Base-by-base conservation (phyloP, 192 early-diverging fungal genomes). In the Spinellus fusiger region DNA sequence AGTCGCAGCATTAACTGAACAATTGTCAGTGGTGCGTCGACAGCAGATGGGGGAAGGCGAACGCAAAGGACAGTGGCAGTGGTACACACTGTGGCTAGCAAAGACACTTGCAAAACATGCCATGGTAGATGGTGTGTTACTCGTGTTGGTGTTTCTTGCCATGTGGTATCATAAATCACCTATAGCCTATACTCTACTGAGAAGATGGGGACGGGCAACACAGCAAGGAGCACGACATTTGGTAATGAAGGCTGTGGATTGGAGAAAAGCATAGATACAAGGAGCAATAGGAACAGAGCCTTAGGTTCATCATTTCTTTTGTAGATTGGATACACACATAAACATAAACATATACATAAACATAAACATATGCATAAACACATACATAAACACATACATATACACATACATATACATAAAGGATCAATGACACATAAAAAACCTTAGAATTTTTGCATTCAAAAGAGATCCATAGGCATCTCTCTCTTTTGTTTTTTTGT, bases 1-100 rank as follows among this genome's bases (percentile, higher is more conserved):
- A 16, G 64, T 66, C 1, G 48, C 64, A 6, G 64, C 50, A 6
- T 22, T 66, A 13, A 52, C 64, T 2, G 64, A 66, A 15, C 64
- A 66, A 33, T 44, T 66, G 22, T 56, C 57, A 23, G 40, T 58
- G 0, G 22, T 66, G 0, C 47, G 64, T 27, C 49, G 58, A 35
- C 40, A 49, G 18, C 55, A 56, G 33, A 35, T 25, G 15, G 53
- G 50, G 9, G 49, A 47, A 27, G 63, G 57, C 40, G 49, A 56
- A 20, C 46, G 63, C 1, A 56, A 57, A 26, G 33, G 47, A 35
- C 47, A 65, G 56, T 28, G 33, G 28, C 40, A 56, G 44, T 58
- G 64, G 55, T 44, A 34, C 5, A 32, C 47, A 9, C 29, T 29
- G 25, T 57, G 44, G 47, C n/a, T 57, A 28, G 37, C 49, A 22